Evolutionary conservation across 2,329 filamentous ascomycete species (phyloP).

Genomic region (Trichoderma sp.): DNA sequence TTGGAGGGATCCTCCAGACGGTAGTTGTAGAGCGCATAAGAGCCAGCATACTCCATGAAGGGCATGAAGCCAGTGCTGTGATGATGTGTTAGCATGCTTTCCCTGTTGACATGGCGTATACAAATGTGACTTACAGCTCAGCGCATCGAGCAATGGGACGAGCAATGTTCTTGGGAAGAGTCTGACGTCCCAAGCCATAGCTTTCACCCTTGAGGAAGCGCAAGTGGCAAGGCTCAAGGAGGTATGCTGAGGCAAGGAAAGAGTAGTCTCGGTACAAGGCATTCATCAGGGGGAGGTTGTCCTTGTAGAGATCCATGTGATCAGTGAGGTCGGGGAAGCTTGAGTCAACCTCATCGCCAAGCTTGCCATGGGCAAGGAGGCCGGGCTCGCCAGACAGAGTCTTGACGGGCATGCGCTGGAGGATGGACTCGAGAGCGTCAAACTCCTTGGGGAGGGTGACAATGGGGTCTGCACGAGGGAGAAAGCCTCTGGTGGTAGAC

Average conservation of each 20-base stretch:
- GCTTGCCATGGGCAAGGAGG: conserved; percentile 68
- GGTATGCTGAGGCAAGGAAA: conserved; percentile 83
- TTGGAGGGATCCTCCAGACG: conserved; percentile 54
- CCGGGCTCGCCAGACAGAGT: conserved; percentile 71
- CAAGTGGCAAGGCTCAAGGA: conserved; percentile 88
- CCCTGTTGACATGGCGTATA: background rate
- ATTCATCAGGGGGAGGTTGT: conserved; percentile 76
- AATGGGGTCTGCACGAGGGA: conserved; percentile 65
- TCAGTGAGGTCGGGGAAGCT: conserved; percentile 75
- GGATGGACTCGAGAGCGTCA: conserved; percentile 66
- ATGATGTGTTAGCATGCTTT: background rate
- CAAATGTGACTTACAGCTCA: conserved; percentile 66
- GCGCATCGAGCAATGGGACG: conserved; percentile 80
- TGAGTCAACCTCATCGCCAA: conserved; percentile 72
- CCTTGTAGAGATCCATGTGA: conserved; percentile 67
- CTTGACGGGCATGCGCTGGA: conserved; percentile 76
- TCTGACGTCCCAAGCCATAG: conserved; percentile 75
- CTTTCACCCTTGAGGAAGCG: conserved; percentile 65
- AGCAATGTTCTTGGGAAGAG: conserved; percentile 72
- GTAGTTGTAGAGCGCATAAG: conserved; percentile 69
- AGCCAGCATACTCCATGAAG: conserved; percentile 83
- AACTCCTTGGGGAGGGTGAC: conserved; percentile 70
- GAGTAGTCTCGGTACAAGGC: conserved; percentile 89
- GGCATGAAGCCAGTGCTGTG: conserved; percentile 71
- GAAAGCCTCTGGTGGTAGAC: conserved; percentile 70